A percentile compares a stretch with the other conserved stretches of the same genome.
phyloP scores from a whole-genome alignment of 2,329 filamentous ascomycete genomes.

The Penicillium olsonii region DNA sequence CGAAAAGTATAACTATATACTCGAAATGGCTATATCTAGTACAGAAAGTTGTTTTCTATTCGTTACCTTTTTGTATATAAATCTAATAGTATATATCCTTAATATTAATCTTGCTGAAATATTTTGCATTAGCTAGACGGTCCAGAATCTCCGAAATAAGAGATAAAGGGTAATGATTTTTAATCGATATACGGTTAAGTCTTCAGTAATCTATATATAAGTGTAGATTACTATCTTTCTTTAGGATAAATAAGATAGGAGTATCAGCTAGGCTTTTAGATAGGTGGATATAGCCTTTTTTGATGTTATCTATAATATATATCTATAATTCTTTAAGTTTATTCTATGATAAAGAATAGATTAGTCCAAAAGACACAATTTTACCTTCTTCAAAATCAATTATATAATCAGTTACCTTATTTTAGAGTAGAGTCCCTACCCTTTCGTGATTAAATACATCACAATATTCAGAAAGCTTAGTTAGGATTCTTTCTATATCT shows the following conservation, averaged over 20 bases:
- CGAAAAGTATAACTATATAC: not conserved
- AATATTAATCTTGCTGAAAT: not conserved
- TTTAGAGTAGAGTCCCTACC: not conserved
- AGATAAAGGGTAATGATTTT: not conserved
- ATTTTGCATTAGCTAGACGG: not conserved
- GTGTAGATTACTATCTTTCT: not conserved
- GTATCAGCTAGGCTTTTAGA: not conserved
- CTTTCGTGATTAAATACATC: not conserved
- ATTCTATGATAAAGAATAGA: not conserved
- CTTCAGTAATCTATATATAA: slow-evolving; percentile 1
- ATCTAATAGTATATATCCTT: not conserved
- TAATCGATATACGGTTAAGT: not conserved
- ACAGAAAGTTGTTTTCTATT: not conserved
- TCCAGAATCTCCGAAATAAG: not conserved
- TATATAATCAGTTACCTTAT: not conserved
- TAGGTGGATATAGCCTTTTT: not conserved
- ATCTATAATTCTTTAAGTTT: not conserved
- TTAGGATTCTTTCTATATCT: not conserved
- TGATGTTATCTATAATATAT: not conserved
- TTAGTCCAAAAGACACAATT: not conserved
- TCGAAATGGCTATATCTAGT: not conserved
- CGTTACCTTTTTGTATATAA: not conserved
- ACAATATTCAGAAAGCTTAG: not conserved
- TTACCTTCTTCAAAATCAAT: not conserved
- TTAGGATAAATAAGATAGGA: slow-evolving; percentile 1